These are phyloP conservation scores for Mallotus japonicus DNA, from an alignment of 441 rosid species.

Conservation along the genomic window DNA sequence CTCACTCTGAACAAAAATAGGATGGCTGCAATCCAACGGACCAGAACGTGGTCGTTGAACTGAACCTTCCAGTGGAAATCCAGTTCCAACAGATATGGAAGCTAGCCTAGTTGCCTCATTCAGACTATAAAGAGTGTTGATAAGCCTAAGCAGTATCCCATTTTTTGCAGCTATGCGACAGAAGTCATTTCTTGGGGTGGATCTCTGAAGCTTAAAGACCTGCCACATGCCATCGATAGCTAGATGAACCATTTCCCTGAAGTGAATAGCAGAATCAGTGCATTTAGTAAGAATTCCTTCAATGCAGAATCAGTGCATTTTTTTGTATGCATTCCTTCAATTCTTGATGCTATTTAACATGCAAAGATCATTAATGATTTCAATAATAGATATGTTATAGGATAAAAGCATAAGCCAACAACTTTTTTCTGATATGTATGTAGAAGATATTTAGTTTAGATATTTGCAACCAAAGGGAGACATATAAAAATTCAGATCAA, in stretches of 20 bases:
- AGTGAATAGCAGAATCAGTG: constrained; percentile 32
- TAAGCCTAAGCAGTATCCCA: constrained; percentile 80
- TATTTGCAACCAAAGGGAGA: not conserved
- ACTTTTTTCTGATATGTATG: too few relatives aligned
- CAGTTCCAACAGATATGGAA: constrained; percentile 60
- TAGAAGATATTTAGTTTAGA: not conserved
- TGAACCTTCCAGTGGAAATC: constrained; percentile 54
- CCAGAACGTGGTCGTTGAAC: constrained; percentile 68
- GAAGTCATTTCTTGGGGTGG: constrained; percentile 92
- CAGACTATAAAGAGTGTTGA: constrained; percentile 94
- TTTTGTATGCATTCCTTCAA: not conserved
- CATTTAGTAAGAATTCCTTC: constrained; percentile 6
- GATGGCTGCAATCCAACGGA: constrained; percentile 59
- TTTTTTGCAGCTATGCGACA: constrained; percentile 95
- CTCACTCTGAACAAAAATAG: constrained; percentile 59
- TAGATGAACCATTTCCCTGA: constrained; percentile 99
- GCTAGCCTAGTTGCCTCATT: constrained; percentile 94
- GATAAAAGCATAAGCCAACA: not conserved
- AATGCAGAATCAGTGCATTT: constrained; percentile 21
- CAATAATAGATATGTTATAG: not conserved
- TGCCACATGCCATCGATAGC: constrained; percentile 99
- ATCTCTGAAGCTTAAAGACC: constrained; percentile 92
- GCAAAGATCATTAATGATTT: not conserved
- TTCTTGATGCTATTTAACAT: not conserved
- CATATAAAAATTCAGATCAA: not conserved